Evolutionary conservation across 2,329 filamentous ascomycete species (phyloP), one percentile per base, ranked within the genome.

Genomic region (Emergomyces orientalis): DNA sequence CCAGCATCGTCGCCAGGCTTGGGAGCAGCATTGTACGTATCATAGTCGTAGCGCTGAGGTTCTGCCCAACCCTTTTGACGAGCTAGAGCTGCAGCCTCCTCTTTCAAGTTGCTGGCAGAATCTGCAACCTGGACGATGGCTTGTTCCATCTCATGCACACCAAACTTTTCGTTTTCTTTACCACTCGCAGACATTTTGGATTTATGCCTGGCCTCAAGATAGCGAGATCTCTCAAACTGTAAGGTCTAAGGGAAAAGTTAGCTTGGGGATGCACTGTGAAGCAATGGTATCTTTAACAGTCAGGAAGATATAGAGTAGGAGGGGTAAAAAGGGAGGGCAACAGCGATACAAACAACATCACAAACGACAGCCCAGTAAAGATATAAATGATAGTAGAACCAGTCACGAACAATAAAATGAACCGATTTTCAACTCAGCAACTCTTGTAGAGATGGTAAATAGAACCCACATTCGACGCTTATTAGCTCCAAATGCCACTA

Each of bases 21-120:
- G 17, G 64, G 43, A 34, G 43, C 62, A 22, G 61, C 62, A 22
- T 65, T 71, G 65, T 73, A 76, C 60, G 69, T 67, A 1, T 69
- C 63, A 63, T 79, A 79, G 47, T 77, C 68, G 60, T 74, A 78
- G 3, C 69, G 66, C 45, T 74, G 69, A 2, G 72, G 75, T 8
- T 71, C 69, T 9, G 64, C 67, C 77, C 77, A 79, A 1, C 75
- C 75, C 27, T 74, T 74, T 11, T 75, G 70, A 34, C 73, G 72
- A 54, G 75, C 74, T n/a, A 71, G 59, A 32, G 63, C 67, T 14
- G 69, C 66, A 8, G 71, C 69, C 51, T 74, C 71, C n/a, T 64
- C 63, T 43, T 71, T 70, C 45, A 71, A 67, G 34, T 67, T 68
- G 57, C 34, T 41, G 34, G 49, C 34, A 60, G 32, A 25, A 19